Conservation (phyloP, 306 rosid genomes). For the Glycine latifolia region DNA sequence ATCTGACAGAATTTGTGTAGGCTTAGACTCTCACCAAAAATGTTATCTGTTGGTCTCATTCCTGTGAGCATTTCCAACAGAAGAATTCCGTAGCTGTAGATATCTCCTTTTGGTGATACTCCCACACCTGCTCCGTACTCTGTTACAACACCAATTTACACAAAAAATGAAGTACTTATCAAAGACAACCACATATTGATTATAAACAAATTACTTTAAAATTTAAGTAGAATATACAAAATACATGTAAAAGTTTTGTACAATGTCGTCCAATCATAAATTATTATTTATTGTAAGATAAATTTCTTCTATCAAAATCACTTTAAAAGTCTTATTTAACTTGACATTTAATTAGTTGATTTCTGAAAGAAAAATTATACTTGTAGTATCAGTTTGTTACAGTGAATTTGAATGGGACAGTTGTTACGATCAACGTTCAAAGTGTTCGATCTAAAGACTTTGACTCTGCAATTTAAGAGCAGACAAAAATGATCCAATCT, state of each 20-base stretch:
- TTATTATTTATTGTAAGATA: too few species aligned
- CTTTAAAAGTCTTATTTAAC: too few species aligned
- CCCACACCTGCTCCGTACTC: constrained; percentile 42
- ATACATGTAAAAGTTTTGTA: background rate
- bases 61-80: constrained; percentile 44
- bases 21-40: constrained; percentile 28
- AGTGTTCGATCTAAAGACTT: background rate
- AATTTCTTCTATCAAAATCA: too few species aligned
- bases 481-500: background rate
- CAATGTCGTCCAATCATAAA: background rate
- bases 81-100: constrained; percentile 49
- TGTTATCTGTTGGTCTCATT: constrained; percentile 44
- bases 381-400: background rate
- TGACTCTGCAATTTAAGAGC: background rate
- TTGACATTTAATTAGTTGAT: too few species aligned
- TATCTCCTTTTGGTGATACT: constrained; percentile 46
- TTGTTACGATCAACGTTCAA: background rate
- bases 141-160: background rate
- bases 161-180: background rate
- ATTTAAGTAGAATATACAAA: background rate
- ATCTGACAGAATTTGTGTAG: constrained; percentile 31
- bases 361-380: too few species aligned
- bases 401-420: background rate
- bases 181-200: background rate
- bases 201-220: background rate